Conservation (phyloP, 75 land plant species). For the Ceratopteris richardii region DNA sequence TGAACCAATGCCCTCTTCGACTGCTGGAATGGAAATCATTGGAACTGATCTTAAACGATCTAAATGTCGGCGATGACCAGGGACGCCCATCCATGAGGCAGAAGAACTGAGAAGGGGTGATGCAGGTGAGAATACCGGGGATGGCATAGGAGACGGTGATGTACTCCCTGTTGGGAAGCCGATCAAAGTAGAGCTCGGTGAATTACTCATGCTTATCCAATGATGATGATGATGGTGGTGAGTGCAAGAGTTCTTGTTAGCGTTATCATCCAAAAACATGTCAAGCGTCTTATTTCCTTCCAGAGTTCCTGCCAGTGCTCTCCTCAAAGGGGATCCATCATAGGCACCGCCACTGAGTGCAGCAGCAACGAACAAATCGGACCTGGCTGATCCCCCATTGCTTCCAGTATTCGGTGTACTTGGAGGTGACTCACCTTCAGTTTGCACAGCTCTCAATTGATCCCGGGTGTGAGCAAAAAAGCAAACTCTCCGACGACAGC, state of each 20-base stretch:
- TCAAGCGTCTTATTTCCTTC: neutral
- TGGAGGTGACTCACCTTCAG: constrained; percentile 1
- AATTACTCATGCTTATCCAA: neutral
- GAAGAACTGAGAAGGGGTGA: neutral
- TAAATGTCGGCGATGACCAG: constrained; percentile 21
- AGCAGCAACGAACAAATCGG: neutral
- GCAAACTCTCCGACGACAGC: constrained; percentile 42
- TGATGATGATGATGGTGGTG: constrained; percentile 4
- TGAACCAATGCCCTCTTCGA: neutral
- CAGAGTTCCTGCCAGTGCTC: neutral
- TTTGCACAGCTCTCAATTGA: constrained; percentile 49
- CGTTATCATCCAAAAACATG: neutral
- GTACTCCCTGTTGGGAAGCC: neutral
- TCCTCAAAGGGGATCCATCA: constrained; percentile 37
- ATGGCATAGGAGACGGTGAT: constrained; percentile 13
- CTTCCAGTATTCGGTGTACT: constrained; percentile 3
- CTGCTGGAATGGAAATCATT: constrained; percentile 14
- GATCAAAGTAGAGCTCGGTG: neutral
- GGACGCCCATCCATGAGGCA: neutral
- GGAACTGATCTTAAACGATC: constrained; percentile 25
- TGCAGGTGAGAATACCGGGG: constrained; percentile 7
- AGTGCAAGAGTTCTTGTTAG: no score
- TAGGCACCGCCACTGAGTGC: constrained; percentile 11
- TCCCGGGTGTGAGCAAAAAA: constrained; percentile 48
- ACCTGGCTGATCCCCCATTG: constrained; percentile 1